These are phyloP conservation scores for Candida freyschussii DNA, from an alignment of 1,139 yeast genomes.

Conservation along the genomic window DNA sequence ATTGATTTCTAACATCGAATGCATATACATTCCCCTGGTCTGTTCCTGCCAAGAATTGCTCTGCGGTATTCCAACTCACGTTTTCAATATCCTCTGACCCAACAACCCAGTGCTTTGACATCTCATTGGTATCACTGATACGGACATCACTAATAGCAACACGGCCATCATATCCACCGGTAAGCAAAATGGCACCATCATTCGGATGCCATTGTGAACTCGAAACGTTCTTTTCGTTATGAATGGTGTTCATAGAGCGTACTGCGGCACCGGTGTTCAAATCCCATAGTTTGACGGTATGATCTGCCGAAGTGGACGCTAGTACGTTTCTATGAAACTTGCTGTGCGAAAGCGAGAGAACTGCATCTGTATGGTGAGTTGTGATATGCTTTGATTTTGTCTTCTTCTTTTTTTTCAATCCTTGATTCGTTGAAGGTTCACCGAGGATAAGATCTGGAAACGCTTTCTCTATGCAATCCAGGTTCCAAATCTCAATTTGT, in stretches of 20 bases:
- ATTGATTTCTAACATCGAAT: slow-evolving; percentile 70
- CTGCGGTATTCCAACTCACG: slow-evolving; percentile 67
- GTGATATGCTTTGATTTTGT: slow-evolving; percentile 51
- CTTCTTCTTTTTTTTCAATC: slow-evolving; percentile 43
- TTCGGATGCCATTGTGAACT: slow-evolving; percentile 79
- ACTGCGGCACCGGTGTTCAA: slow-evolving; percentile 71
- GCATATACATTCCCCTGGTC: slow-evolving; percentile 89
- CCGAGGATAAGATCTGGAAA: slow-evolving; percentile 94
- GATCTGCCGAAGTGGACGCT: slow-evolving; percentile 94
- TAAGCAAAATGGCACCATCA: slow-evolving; percentile 72
- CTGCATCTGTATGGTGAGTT: slow-evolving; percentile 91
- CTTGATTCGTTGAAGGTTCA: slow-evolving; percentile 51
- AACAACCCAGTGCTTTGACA: slow-evolving; percentile 61
- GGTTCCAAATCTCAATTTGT: slow-evolving; percentile 93
- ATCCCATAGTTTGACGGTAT: slow-evolving; percentile 95
- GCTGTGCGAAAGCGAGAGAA: slow-evolving; percentile 81
- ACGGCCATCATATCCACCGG: slow-evolving; percentile 89
- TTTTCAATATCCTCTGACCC: slow-evolving; percentile 82
- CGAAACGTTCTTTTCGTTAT: slow-evolving; percentile 67
- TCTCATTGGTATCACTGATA: slow-evolving; percentile 53
- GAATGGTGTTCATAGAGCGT: slow-evolving; percentile 49
- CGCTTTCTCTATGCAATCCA: slow-evolving; percentile 88
- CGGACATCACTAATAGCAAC: slow-evolving; percentile 83
- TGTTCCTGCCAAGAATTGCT: slow-evolving; percentile 80
- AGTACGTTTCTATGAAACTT: slow-evolving; percentile 75